Conservation (phyloP, 345 rosid genomes). For the Acer saccharum region DNA sequence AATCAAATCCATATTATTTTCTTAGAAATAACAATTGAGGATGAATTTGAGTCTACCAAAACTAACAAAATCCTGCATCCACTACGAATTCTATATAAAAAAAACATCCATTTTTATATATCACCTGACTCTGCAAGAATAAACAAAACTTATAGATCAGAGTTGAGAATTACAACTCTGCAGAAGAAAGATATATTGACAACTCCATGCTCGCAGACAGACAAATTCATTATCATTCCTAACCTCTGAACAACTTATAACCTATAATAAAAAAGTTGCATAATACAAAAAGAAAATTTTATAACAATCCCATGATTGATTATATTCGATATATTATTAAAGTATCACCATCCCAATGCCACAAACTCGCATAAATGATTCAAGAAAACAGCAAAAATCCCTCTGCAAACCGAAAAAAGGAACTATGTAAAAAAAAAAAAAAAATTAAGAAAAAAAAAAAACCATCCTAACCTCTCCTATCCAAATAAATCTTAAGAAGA, state of each 20-base stretch:
- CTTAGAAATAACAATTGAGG: not conserved
- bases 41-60: not conserved
- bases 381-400: not conserved
- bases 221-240: not conserved
- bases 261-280: not conserved
- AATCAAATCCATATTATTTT: not conserved
- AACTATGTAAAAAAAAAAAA: not conserved
- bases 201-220: not conserved
- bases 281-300: not conserved
- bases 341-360: not conserved
- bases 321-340: not conserved
- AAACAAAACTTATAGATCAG: not conserved
- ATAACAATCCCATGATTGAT: not conserved
- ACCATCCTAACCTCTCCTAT: not conserved
- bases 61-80: not conserved
- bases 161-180: not conserved
- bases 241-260: not conserved
- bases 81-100: not conserved
- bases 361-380: not conserved
- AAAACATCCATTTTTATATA: not conserved
- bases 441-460: not conserved
- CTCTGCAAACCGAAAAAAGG: not conserved
- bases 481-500: not conserved
- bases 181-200: not conserved
- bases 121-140: not conserved